Evolutionary conservation across 2,329 filamentous ascomycete genomes (phyloP).

Genomic region (Rugonectria rugulosa): DNA sequence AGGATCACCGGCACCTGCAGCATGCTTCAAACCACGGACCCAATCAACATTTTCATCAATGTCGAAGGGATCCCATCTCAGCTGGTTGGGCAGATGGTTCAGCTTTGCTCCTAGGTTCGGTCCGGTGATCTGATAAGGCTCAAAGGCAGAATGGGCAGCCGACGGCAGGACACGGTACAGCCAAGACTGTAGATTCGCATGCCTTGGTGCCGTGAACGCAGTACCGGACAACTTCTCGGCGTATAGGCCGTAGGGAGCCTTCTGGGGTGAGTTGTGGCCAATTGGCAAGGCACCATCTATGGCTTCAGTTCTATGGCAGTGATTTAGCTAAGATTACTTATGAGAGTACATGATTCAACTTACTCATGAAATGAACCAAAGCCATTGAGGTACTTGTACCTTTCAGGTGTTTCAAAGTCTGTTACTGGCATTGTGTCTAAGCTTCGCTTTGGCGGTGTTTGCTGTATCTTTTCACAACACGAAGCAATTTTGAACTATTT

Average conservation of each 20-base stretch:
- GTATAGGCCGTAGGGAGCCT: conserved; percentile 79
- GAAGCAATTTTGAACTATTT: conserved; percentile 1
- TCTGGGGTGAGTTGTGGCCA: conserved; percentile 82
- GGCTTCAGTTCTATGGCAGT: conserved; percentile 72
- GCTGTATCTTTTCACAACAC: not conserved
- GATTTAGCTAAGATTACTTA: not conserved
- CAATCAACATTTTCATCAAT: conserved; percentile 67
- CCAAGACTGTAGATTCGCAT: conserved; percentile 75
- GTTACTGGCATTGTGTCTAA: conserved; percentile 29
- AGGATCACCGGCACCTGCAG: conserved; percentile 82
- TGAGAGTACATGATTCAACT: conserved; percentile 35
- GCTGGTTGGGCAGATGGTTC: conserved; percentile 70
- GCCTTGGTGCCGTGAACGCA: conserved; percentile 73
- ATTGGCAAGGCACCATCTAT: conserved; percentile 76
- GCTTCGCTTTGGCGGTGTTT: no score
- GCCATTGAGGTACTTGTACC: conserved; percentile 79
- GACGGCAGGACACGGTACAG: conserved; percentile 74
- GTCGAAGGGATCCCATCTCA: conserved; percentile 84
- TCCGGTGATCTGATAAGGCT: conserved; percentile 1
- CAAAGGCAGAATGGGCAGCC: conserved; percentile 63
- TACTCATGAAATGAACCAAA: conserved; percentile 81
- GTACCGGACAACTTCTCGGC: conserved; percentile 80
- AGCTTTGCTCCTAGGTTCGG: conserved; percentile 36
- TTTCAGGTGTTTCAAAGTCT: conserved; percentile 46
- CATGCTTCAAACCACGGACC: conserved; percentile 66